phyloP scores from a whole-genome alignment of 2,329 filamentous ascomycete species.

The Aureobasidium pullulans region DNA sequence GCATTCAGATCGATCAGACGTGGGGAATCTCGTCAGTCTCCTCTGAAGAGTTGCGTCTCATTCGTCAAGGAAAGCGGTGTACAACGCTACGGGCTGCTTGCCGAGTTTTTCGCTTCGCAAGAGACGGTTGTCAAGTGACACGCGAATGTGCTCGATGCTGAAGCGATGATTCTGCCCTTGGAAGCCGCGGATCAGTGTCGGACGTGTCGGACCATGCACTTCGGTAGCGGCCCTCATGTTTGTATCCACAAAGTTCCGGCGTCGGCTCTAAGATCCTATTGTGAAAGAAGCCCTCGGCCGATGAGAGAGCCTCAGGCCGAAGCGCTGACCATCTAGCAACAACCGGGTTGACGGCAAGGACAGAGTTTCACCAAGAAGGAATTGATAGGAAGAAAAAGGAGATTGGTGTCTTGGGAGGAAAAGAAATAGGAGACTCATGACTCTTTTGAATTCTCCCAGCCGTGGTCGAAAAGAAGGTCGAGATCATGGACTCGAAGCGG shows the following conservation, averaged over 20 bases:
- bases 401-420: neutral
- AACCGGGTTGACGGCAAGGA: neutral
- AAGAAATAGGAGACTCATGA: conserved; percentile 7
- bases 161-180: neutral
- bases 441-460: neutral
- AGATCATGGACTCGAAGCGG: neutral
- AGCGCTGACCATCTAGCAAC: neutral
- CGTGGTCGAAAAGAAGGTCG: neutral
- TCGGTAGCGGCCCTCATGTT: neutral
- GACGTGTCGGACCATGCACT: neutral
- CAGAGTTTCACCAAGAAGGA: neutral
- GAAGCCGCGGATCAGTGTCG: neutral
- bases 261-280: neutral
- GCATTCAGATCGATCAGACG: no score
- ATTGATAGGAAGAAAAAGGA: neutral
- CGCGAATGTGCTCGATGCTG: neutral
- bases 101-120: no score
- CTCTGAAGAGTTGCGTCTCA: no score
- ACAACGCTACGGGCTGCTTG: no score
- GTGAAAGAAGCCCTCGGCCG: neutral
- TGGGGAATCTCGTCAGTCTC: no score
- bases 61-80: no score
- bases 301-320: neutral
- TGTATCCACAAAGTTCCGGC: neutral
- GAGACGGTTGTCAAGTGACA: no score